Percentiles rank a stretch among this genome's conserved stretches.
phyloP scores from a whole-genome alignment of 2,329 filamentous ascomycete species.

The Neocatenulostroma microsporum region DNA sequence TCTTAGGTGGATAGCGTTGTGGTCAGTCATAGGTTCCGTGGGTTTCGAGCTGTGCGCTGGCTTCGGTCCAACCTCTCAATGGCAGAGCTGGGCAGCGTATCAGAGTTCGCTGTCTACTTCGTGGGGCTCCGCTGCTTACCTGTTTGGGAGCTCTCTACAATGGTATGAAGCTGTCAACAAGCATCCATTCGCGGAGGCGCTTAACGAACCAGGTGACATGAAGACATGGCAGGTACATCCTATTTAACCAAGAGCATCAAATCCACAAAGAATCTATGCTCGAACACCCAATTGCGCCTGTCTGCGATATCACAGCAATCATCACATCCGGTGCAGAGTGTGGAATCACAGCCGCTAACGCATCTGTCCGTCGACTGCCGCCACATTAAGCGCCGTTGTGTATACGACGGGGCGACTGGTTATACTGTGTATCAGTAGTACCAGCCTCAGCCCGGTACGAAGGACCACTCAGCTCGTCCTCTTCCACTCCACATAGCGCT shows the following conservation, averaged over 20 bases:
- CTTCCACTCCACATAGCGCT: conserved; percentile 18
- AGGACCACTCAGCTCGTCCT: too few species aligned
- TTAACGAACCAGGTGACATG: conserved; percentile 19
- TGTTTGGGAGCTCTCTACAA: conserved; percentile 21
- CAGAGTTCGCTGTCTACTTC: conserved; percentile 20
- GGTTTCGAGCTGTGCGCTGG: conserved; percentile 20
- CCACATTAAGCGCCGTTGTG: too few species aligned
- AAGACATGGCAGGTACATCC: conserved; percentile 16
- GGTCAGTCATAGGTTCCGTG: conserved; percentile 20
- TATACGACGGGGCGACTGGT: too few species aligned
- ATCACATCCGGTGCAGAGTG: too few species aligned
- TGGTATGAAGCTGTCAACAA: conserved; percentile 27
- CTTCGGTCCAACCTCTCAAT: conserved; percentile 10
- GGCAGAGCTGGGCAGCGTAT: conserved; percentile 14
- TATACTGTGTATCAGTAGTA: too few species aligned
- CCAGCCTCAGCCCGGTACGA: too few species aligned
- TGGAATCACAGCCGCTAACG: too few species aligned
- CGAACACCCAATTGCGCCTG: too few species aligned
- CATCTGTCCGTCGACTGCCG: too few species aligned
- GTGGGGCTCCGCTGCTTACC: conserved; percentile 22
- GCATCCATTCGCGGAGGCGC: conserved; percentile 18
- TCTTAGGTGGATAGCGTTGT: conserved; percentile 27
- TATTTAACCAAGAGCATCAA: too few species aligned
- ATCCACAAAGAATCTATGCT: too few species aligned
- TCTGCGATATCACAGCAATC: too few species aligned